A percentile compares a stretch with the other conserved stretches of the same genome.
phyloP scores from a whole-genome alignment of 306 rosid species.

The Corylus avellana region DNA sequence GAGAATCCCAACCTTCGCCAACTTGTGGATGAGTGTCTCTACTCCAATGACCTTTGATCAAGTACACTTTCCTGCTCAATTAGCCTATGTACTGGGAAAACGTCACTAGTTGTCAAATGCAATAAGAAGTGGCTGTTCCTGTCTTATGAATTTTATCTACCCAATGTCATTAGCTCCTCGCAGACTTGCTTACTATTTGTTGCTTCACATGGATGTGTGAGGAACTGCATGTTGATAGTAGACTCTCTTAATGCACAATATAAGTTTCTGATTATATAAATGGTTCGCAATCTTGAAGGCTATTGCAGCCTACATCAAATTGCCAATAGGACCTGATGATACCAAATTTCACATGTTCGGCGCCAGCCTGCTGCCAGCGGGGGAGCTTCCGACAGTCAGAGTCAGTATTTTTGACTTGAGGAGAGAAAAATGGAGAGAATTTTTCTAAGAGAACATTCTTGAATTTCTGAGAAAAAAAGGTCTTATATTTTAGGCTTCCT shows the following conservation, averaged over 20 bases:
- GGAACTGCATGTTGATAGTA: not conserved
- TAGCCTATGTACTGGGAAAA: conserved; percentile 34
- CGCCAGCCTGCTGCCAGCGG: no score
- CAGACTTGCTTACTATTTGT: not conserved
- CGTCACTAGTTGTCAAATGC: conserved; percentile 18
- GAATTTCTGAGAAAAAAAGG: no score
- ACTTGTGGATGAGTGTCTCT: conserved; percentile 93
- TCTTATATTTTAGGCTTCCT: no score
- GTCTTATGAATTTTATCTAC: not conserved
- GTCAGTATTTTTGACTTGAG: no score
- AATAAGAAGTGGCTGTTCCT: conserved; percentile 29
- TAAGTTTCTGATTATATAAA: not conserved
- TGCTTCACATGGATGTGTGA: not conserved
- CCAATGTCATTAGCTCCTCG: not conserved
- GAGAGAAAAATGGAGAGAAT: no score
- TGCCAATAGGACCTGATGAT: not conserved
- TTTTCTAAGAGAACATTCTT: no score
- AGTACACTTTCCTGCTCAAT: conserved; percentile 8
- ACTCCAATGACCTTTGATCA: conserved; percentile 79
- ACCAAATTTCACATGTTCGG: no score
- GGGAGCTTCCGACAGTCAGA: no score
- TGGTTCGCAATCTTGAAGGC: not conserved
- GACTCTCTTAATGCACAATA: conserved; percentile 5
- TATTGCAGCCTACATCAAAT: not conserved
- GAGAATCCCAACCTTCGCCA: conserved; percentile 97